Evolutionary conservation across 768 basidiomycete species (phyloP), one percentile per base, ranked within the genome.

Genomic region (Phylloporus sp.): DNA sequence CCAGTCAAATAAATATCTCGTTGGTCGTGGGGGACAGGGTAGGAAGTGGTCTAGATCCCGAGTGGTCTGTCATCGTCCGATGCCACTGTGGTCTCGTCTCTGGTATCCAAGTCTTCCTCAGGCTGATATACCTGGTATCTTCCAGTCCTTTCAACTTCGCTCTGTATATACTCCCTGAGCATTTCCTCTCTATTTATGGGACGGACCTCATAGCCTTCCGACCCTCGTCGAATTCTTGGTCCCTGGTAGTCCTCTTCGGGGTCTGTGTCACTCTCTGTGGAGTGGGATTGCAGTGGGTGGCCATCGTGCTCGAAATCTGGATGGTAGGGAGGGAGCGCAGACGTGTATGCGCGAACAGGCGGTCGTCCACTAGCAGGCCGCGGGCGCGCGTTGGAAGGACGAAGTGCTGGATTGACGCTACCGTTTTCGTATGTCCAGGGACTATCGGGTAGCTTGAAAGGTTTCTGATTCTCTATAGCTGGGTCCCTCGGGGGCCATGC

Each of bases 361-460:
- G 45, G 58, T 28, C 40, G 59, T 62, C 47, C 65, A 50, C 39
- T 62, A 29, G 54, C 53, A 43, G 66, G 49, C 23, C 74, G 74
- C 28, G 66, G 59, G 35, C 62, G 68, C 16, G 75, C 59, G 55
- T 82, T 87, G 34, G 80, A 83, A 0, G 92, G 85, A 34, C 73
- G 74, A 10, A 95, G 80, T 32, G 73, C 63, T 7, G 94, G 94
- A 63, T 97, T 97, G 13, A 94, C 61, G 13, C 76, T 71, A 18
- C 75, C 86, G 46, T 88, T 86, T 56, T 86, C 84, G 62, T 90
- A 95, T 13, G 91, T 91, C 86, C 93, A 97, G 6, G 94, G 91
- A 6, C 81, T 83, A 22, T 75, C 66, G 2, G 82, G 79, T 29
- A 84, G 77, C 29, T 65, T 67, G 57, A 82, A 77, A 10, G 66